Percentiles rank a stretch among this genome's conserved stretches.
phyloP scores from a whole-genome alignment of 2,329 filamentous ascomycete species.

The Metarhizium humberi region DNA sequence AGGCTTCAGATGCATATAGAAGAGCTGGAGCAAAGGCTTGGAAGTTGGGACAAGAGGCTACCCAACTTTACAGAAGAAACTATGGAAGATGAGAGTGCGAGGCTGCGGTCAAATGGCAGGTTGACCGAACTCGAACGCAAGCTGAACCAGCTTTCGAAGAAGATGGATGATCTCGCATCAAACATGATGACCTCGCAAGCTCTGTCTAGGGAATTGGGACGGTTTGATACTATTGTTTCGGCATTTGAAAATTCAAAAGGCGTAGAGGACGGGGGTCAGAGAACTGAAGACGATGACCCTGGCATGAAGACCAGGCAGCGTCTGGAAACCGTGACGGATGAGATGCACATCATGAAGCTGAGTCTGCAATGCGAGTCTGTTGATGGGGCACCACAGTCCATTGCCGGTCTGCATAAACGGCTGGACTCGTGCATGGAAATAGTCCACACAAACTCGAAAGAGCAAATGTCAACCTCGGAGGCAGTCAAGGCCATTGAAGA shows the following conservation, averaged over 20 bases:
- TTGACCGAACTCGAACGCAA: neutral
- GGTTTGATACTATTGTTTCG: slow-evolving; percentile 4
- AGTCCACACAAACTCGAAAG: slow-evolving; percentile 1
- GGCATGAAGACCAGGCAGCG: neutral
- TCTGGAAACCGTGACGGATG: neutral
- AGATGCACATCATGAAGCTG: neutral
- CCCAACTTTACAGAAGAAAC: neutral
- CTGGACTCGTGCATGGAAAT: neutral
- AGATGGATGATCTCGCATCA: neutral
- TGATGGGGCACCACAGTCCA: neutral
- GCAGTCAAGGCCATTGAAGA: slow-evolving; percentile 1
- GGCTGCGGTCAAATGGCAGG: neutral
- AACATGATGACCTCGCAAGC: neutral
- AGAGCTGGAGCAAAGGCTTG: slow-evolving; percentile 9
- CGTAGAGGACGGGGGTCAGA: neutral
- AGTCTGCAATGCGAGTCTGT: neutral
- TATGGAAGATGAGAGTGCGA: neutral
- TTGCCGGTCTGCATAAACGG: neutral
- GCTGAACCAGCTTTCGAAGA: neutral
- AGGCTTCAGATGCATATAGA: slow-evolving; percentile 17
- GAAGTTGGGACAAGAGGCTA: slow-evolving; percentile 1
- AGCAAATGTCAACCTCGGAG: neutral
- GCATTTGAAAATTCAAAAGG: neutral
- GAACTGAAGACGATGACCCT: neutral
- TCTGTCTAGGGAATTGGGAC: neutral